Percentiles rank a stretch among this genome's conserved stretches.
Evolutionary conservation across 768 basidiomycete genomes (phyloP).

Genomic region (Tulasnella sp.): DNA sequence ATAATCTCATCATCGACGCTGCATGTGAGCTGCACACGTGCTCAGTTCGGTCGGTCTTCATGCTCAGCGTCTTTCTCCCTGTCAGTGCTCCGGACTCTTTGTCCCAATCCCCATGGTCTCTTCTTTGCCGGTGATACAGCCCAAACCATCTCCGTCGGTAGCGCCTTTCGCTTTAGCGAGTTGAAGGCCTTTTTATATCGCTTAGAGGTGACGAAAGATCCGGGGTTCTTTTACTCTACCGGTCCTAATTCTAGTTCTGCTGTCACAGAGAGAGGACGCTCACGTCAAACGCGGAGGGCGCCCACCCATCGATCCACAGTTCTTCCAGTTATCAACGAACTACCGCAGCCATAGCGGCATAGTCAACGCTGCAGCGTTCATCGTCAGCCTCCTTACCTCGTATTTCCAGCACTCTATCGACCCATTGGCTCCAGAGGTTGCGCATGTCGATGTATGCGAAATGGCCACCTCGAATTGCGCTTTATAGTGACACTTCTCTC

Average conservation of each 20-base stretch:
- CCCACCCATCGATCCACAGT: not conserved
- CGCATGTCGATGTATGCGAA: constrained; percentile 34
- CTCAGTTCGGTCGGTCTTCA: not conserved
- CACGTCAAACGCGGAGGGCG: constrained; percentile 14
- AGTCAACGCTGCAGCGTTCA: constrained; percentile 62
- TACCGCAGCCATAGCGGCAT: constrained; percentile 72
- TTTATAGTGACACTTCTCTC: not conserved
- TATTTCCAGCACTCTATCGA: constrained; percentile 69
- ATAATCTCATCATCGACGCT: constrained; percentile 63
- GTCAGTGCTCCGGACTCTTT: constrained; percentile 13
- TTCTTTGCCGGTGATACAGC: constrained; percentile 58
- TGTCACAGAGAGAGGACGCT: constrained; percentile 11
- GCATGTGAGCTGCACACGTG: constrained; percentile 44
- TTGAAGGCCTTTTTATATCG: constrained; percentile 63
- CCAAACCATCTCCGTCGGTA: constrained; percentile 69
- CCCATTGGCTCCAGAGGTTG: constrained; percentile 51
- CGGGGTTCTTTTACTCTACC: not conserved
- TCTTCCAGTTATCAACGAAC: constrained; percentile 59
- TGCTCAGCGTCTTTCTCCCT: no score
- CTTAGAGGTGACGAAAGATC: constrained; percentile 48
- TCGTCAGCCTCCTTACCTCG: constrained; percentile 55
- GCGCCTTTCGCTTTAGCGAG: constrained; percentile 67
- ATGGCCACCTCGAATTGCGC: not conserved
- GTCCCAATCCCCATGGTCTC: constrained; percentile 14
- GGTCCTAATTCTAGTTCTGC: not conserved